Percentiles rank a stretch among this genome's conserved stretches.
Conservation (phyloP, 176 grass and related monocot genomes). For the Rhynchospora tenuis region DNA sequence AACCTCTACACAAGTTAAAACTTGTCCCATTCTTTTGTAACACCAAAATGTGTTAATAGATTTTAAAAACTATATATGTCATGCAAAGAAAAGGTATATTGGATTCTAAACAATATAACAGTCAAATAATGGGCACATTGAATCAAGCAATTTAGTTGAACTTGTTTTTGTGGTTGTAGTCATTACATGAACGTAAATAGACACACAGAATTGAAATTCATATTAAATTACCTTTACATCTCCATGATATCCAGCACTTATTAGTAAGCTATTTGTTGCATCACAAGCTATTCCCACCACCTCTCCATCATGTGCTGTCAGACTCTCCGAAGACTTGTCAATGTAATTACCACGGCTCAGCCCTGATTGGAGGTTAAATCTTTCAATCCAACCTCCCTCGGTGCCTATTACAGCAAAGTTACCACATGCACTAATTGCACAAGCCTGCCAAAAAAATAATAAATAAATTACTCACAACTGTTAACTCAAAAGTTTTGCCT, state of each 20-base stretch:
- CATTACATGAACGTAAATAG: background rate
- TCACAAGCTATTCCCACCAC: conserved; percentile 89
- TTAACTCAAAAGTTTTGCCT: background rate
- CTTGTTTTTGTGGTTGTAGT: background rate
- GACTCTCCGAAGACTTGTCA: conserved; percentile 39
- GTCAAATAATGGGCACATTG: background rate
- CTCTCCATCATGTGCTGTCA: conserved; percentile 80
- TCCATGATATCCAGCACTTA: conserved; percentile 83
- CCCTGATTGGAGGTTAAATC: conserved; percentile 94
- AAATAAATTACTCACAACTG: background rate
- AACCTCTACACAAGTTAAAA: background rate
- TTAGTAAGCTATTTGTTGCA: conserved; percentile 74
- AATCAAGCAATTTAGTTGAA: background rate
- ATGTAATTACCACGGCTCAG: conserved; percentile 68
- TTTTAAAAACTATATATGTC: background rate
- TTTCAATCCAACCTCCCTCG: conserved; percentile 90
- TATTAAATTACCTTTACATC: conserved; percentile 69
- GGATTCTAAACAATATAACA: background rate
- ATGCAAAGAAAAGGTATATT: background rate
- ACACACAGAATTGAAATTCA: background rate
- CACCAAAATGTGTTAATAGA: background rate
- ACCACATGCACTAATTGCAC: conserved; percentile 94
- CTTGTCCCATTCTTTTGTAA: background rate
- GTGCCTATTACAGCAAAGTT: conserved; percentile 89
- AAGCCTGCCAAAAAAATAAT: conserved; percentile 43